phyloP scores from a whole-genome alignment of 495 filamentous ascomycete genomes.

The Penicillium goetzii region DNA sequence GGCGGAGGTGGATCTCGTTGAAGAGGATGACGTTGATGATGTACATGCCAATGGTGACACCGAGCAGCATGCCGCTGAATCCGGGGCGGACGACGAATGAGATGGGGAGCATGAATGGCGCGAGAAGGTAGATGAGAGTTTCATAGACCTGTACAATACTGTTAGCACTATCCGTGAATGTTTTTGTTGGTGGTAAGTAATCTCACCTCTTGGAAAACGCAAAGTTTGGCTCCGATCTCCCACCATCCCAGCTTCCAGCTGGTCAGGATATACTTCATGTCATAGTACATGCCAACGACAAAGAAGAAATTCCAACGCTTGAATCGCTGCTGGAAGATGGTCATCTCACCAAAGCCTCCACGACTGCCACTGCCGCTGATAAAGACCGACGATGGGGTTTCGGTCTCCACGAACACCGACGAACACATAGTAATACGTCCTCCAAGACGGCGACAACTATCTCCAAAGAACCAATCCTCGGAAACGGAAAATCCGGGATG shows the following conservation, averaged over 20 bases:
- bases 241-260: constrained; percentile 54
- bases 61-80: constrained; percentile 40
- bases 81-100: constrained; percentile 44
- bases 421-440: constrained; percentile 54
- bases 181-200: not conserved
- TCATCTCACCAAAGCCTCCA: constrained; percentile 57
- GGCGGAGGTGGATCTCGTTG: constrained; percentile 50
- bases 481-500: constrained; percentile 51
- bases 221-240: constrained; percentile 61
- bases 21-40: constrained; percentile 44
- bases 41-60: constrained; percentile 42
- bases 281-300: constrained; percentile 51
- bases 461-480: constrained; percentile 54
- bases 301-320: constrained; percentile 58
- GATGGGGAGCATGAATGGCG: constrained; percentile 52
- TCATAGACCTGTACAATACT: constrained; percentile 44
- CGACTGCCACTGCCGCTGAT: constrained; percentile 40
- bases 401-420: constrained; percentile 53
- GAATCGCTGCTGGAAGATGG: constrained; percentile 53
- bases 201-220: constrained; percentile 65
- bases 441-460: constrained; percentile 48
- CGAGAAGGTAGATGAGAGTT: constrained; percentile 48
- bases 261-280: constrained; percentile 49
- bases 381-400: constrained; percentile 48
- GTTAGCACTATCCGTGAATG: not conserved